Conservation (phyloP, 257 asterid genomes). For the Forsythia viridissima region DNA sequence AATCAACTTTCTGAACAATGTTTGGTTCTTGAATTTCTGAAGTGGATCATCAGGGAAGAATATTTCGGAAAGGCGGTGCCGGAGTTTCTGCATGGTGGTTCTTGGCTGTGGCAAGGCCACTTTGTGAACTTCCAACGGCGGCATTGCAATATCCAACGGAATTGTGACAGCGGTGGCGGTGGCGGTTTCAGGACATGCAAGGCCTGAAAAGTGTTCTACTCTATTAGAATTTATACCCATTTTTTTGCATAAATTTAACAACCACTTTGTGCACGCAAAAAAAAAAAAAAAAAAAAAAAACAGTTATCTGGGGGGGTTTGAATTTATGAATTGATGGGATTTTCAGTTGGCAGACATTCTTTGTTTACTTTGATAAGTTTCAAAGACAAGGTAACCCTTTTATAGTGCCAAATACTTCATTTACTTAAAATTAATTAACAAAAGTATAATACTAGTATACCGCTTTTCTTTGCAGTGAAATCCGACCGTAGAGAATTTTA, state of each 20-base stretch:
- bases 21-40: slow-evolving; percentile 71
- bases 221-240: slow-evolving; percentile 60
- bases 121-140: slow-evolving; percentile 49
- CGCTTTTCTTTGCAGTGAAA: too few relatives aligned
- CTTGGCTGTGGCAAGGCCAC: slow-evolving; percentile 68
- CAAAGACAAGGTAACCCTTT: slow-evolving; percentile 13
- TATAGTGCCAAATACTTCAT: slow-evolving; percentile 11
- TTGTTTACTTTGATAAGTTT: neutral
- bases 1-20: slow-evolving; percentile 45
- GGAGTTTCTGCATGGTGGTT: slow-evolving; percentile 68
- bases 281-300: too few relatives aligned
- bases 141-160: slow-evolving; percentile 2
- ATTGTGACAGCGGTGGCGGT: neutral
- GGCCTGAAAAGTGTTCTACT: slow-evolving; percentile 46
- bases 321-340: neutral
- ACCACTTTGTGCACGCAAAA: neutral
- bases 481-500: too few relatives aligned
- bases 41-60: slow-evolving; percentile 91
- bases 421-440: too few relatives aligned
- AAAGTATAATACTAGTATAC: too few relatives aligned
- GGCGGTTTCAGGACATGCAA: slow-evolving; percentile 23
- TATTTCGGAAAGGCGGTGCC: slow-evolving; percentile 64
- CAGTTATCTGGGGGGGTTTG: neutral
- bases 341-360: slow-evolving; percentile 12
- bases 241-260: neutral